A percentile compares a stretch with the other conserved stretches of the same genome.
These are phyloP conservation scores for Hamigera avellanea DNA, from an alignment of 495 filamentous ascomycete genomes.

Conservation along the genomic window DNA sequence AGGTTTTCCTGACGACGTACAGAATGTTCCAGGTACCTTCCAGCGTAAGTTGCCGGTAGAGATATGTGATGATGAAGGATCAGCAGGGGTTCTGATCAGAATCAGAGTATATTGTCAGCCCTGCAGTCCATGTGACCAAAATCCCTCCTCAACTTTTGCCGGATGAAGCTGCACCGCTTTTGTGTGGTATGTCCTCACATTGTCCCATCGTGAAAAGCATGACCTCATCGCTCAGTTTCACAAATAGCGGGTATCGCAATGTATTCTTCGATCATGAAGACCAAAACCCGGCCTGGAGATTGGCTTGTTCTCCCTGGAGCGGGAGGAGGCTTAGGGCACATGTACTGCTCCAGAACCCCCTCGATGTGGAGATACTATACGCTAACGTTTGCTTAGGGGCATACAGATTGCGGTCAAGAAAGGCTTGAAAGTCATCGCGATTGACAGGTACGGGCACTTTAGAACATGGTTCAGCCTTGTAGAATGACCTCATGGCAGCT, in stretches of 20 bases:
- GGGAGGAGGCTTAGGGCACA: conserved; percentile 33
- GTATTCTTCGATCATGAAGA: conserved; percentile 37
- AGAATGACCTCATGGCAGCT: not conserved
- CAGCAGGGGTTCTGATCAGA: too few relatives aligned
- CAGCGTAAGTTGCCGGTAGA: conserved; percentile 33
- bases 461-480: not conserved
- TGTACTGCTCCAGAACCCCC: conserved; percentile 12
- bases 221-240: too few relatives aligned
- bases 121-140: conserved; percentile 27
- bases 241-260: conserved; percentile 29
- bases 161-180: conserved; percentile 25
- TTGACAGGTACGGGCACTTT: conserved; percentile 23
- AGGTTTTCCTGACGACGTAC: not conserved
- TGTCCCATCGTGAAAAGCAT: too few relatives aligned
- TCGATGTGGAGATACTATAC: too few relatives aligned
- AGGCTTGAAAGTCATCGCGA: conserved; percentile 29
- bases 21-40: conserved; percentile 36
- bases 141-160: conserved; percentile 23
- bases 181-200: conserved; percentile 21
- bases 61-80: too few relatives aligned
- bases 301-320: conserved; percentile 32
- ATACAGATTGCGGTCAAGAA: conserved; percentile 32
- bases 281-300: conserved; percentile 26
- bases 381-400: too few relatives aligned
- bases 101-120: conserved; percentile 30